Evolutionary conservation across 225 moss, liverwort and hornwort genomes (phyloP).

Genomic region (Marchantia polymorpha): DNA sequence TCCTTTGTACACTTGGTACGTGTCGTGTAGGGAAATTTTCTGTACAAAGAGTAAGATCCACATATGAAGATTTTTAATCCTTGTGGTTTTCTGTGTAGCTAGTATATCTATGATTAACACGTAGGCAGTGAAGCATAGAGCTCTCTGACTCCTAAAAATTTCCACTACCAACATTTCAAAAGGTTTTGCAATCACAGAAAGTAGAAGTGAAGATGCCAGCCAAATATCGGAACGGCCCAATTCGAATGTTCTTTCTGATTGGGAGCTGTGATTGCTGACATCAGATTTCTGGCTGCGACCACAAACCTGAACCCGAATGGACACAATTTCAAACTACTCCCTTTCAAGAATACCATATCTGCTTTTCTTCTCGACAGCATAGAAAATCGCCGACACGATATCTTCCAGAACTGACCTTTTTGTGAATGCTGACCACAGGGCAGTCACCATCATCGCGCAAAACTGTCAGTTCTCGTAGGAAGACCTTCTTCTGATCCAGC

Average conservation of each 20-base stretch:
- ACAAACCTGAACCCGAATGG: too few relatives aligned
- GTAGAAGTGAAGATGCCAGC: background rate
- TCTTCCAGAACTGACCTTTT: background rate
- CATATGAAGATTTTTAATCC: background rate
- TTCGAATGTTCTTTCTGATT: too few relatives aligned
- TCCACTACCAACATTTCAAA: too few relatives aligned
- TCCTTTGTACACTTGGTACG: conserved; percentile 11
- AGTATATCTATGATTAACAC: too few relatives aligned
- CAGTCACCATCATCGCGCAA: conserved; percentile 23
- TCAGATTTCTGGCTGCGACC: background rate
- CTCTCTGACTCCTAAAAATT: too few relatives aligned
- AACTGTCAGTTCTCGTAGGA: conserved; percentile 28
- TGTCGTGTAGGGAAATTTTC: conserved; percentile 21
- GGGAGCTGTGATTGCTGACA: too few relatives aligned
- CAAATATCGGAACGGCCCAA: too few relatives aligned
- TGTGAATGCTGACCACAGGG: conserved; percentile 19
- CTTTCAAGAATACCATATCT: background rate
- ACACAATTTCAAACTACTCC: too few relatives aligned
- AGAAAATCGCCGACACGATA: background rate
- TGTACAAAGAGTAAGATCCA: background rate
- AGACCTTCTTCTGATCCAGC: conserved; percentile 22
- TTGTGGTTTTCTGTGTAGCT: background rate
- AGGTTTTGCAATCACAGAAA: background rate
- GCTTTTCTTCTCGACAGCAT: background rate
- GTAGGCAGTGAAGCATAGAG: too few relatives aligned